phyloP scores from a whole-genome alignment of 1,284 basidiomycete species.

The Gomphus bonarii region DNA sequence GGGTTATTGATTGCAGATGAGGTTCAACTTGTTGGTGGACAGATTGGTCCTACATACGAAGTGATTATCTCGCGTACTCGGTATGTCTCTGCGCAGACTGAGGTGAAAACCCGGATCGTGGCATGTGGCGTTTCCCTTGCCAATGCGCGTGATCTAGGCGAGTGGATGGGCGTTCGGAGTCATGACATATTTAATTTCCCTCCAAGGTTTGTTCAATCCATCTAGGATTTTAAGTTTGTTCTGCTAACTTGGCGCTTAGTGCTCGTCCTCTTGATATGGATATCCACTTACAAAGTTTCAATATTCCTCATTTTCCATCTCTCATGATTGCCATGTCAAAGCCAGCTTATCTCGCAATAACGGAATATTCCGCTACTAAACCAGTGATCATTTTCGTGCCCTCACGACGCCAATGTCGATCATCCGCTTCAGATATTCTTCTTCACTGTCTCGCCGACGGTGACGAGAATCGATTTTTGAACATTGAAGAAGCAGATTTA shows the following conservation, averaged over 20 bases:
- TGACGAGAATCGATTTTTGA: slow-evolving; percentile 79
- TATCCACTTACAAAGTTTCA: slow-evolving; percentile 93
- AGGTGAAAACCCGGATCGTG: slow-evolving; percentile 84
- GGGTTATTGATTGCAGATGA: slow-evolving; percentile 93
- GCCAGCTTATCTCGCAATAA: slow-evolving; percentile 89
- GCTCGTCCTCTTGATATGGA: slow-evolving; percentile 95
- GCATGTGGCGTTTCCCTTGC: slow-evolving; percentile 91
- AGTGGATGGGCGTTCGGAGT: slow-evolving; percentile 93
- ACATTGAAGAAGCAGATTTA: slow-evolving; percentile 77
- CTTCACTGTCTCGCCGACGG: slow-evolving; percentile 87
- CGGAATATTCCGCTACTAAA: slow-evolving; percentile 79
- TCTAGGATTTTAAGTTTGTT: not conserved
- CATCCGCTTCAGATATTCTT: slow-evolving; percentile 89
- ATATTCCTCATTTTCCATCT: slow-evolving; percentile 94
- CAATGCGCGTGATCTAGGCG: slow-evolving; percentile 93
- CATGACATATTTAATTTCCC: slow-evolving; percentile 98
- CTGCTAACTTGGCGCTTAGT: slow-evolving; percentile 28
- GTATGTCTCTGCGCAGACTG: slow-evolving; percentile 93
- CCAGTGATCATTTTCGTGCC: slow-evolving; percentile 93
- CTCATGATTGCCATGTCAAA: slow-evolving; percentile 99
- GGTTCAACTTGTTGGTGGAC: slow-evolving; percentile 86
- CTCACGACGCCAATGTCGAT: slow-evolving; percentile 85
- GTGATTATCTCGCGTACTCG: slow-evolving; percentile 90
- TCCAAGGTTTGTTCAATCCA: slow-evolving; percentile 48
- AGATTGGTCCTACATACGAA: slow-evolving; percentile 93